Evolutionary conservation across 2,329 filamentous ascomycete species (phyloP).

Genomic region (Botryosphaeria dothidea): DNA sequence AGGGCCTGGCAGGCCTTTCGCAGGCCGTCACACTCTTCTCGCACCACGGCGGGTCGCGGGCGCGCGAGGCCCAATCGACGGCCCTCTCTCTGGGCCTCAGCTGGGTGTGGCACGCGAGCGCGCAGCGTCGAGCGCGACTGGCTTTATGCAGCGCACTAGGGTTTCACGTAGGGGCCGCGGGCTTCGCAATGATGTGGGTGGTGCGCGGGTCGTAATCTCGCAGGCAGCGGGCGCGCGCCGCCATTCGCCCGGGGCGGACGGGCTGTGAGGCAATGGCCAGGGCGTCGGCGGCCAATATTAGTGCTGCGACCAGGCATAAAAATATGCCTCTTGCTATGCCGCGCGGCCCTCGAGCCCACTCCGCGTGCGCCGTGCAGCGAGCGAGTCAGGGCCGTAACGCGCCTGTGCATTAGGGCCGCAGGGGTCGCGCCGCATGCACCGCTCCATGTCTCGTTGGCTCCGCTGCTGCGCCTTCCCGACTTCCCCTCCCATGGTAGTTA

Average conservation of each 20-base stretch:
- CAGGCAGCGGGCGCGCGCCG: conserved; percentile 11
- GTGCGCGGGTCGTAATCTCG: conserved; percentile 22
- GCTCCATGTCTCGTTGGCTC: conserved; percentile 35
- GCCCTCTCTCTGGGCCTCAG: background rate
- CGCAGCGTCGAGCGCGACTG: conserved; percentile 9
- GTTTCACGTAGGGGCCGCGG: conserved; percentile 21
- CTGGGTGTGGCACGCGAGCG: conserved; percentile 10
- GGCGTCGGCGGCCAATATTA: conserved; percentile 27
- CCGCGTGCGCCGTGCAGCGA: conserved; percentile 17
- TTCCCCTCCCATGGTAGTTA: conserved; percentile 23
- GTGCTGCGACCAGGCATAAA: conserved; percentile 33
- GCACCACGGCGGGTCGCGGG: conserved; percentile 8
- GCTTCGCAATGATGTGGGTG: conserved; percentile 16
- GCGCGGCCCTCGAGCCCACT: conserved; percentile 31
- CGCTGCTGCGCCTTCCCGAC: conserved; percentile 37
- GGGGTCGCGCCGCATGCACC: conserved; percentile 33
- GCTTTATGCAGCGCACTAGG: conserved; percentile 22
- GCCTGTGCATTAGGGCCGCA: conserved; percentile 24
- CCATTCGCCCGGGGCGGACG: conserved; percentile 16
- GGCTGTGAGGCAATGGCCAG: conserved; percentile 12
- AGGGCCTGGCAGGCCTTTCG: background rate
- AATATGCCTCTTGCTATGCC: conserved; percentile 32
- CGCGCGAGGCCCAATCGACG: conserved; percentile 16
- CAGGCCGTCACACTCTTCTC: background rate
- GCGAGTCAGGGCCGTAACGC: conserved; percentile 20